These are phyloP conservation scores for Olyra latifolia DNA, from an alignment of 176 grass and related monocot species.

Conservation along the genomic window DNA sequence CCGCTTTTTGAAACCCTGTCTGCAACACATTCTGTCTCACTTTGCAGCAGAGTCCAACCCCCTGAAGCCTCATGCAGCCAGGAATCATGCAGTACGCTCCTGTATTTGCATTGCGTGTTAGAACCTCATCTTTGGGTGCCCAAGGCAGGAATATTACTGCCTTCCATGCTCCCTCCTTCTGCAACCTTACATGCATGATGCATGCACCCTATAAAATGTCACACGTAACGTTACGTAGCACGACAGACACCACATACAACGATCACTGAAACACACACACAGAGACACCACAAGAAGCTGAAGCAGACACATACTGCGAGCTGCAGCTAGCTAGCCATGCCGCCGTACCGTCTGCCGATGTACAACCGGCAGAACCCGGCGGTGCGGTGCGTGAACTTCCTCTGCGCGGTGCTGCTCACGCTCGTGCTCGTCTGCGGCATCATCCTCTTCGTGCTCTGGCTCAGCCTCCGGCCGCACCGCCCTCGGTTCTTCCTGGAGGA, in stretches of 20 bases:
- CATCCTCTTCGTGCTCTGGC: conserved; percentile 83
- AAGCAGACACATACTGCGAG: not conserved
- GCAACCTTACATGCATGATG: not conserved
- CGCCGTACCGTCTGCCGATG: not conserved
- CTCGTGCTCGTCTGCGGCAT: conserved; percentile 56
- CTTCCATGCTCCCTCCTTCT: not conserved
- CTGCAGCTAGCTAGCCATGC: conserved; percentile 20
- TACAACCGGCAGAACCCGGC: conserved; percentile 39
- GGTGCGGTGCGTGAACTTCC: conserved; percentile 47
- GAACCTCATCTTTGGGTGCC: conserved; percentile 2
- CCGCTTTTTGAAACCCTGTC: too few species aligned
- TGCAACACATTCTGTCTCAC: not conserved
- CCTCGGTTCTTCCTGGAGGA: conserved; percentile 56
- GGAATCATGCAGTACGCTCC: too few species aligned
- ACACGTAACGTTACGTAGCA: not conserved
- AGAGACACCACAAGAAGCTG: too few species aligned
- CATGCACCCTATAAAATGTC: conserved; percentile 21
- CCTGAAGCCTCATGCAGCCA: not conserved
- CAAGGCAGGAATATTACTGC: conserved; percentile 59
- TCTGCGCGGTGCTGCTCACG: conserved; percentile 56
- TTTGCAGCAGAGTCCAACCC: conserved; percentile 33
- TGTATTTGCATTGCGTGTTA: too few species aligned
- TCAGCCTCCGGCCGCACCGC: conserved; percentile 84
- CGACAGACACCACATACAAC: not conserved
- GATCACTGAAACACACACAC: not conserved